Evolutionary conservation across 1,284 basidiomycete genomes (phyloP).

Genomic region (Salmacisia buchloeana): DNA sequence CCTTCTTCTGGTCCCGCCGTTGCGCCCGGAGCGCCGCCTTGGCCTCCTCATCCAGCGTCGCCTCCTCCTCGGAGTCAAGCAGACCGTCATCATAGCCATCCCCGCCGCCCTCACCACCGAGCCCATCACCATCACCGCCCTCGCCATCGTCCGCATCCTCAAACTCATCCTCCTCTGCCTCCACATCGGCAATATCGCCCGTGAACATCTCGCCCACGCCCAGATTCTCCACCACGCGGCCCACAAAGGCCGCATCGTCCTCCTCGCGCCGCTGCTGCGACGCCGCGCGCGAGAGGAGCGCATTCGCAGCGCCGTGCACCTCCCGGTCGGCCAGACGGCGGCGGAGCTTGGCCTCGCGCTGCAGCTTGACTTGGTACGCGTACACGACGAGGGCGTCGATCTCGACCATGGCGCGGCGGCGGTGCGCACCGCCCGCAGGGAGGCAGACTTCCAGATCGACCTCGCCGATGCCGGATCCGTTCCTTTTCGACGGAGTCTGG

Average conservation of each 20-base stretch:
- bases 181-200: slow-evolving; percentile 29
- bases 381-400: slow-evolving; percentile 44
- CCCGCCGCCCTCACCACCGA: slow-evolving; percentile 50
- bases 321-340: slow-evolving; percentile 34
- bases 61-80: slow-evolving; percentile 2
- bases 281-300: neutral
- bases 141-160: slow-evolving; percentile 26
- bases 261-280: slow-evolving; percentile 18
- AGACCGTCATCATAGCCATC: slow-evolving; percentile 17
- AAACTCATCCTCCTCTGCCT: slow-evolving; percentile 20
- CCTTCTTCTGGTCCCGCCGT: neutral
- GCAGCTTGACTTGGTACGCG: slow-evolving; percentile 44
- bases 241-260: slow-evolving; percentile 34
- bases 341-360: slow-evolving; percentile 43
- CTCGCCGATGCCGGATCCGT: slow-evolving; percentile 38
- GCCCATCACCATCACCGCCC: slow-evolving; percentile 41
- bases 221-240: slow-evolving; percentile 43
- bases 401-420: slow-evolving; percentile 34
- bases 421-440: slow-evolving; percentile 35
- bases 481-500: slow-evolving; percentile 2
- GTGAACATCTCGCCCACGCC: slow-evolving; percentile 44
- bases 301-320: slow-evolving; percentile 59
- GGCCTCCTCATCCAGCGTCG: neutral
- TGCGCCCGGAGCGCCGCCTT: neutral
- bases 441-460: slow-evolving; percentile 45